Base-by-base conservation (phyloP, 2,329 filamentous ascomycete genomes). In the Nemania serpens region DNA sequence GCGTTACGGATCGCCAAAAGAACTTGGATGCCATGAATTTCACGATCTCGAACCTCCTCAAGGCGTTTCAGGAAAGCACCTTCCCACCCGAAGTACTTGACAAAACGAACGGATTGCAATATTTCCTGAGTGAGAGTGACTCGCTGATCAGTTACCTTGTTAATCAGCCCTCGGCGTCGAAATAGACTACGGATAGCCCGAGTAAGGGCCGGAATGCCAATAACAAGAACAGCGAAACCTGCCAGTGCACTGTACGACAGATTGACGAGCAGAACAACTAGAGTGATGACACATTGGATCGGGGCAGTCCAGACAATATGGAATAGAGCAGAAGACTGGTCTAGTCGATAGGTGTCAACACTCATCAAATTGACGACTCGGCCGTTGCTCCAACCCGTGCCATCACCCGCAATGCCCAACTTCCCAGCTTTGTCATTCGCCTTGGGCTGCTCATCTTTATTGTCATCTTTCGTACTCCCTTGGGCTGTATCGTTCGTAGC, bases 71-170 rank as follows among this genome's bases (percentile, higher is more conserved):
- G 79, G 71, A 98, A 97, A 36, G 91, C 90, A 59, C 84, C 89
- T 74, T 98, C 94, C 94, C 94, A 98, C 7, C 93, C 93, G 73
- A 97, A 98, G 75, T 87, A 97, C 75, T 98, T 98, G 77, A 98
- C 94, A 71, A 98, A 97, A 25, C 93, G 86, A 22, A 97, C 93
- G 0, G 92, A 91, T 68, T 93, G 89, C 13, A 98, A 72, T 53
- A 98, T 96, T 73, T 98, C 94, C 73, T 97, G 93, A 0, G 93
- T 97, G 36, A 98, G 79, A 54, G 90, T 90, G 7, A 98, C 93
- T 64, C 94, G 87, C 76, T 96, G 91, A 73, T 98, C 94, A 1
- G 94, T 98, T 62, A 97, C 86, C 71, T 93, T 93, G 82, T 97
- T 98, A 80, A 98, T 97, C 33, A 76, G 81, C 68, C 86, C 86